A percentile compares a stretch with the other conserved stretches of the same genome.
These are phyloP conservation scores for Dioscorea dumetorum DNA, from an alignment of 106 monocot genomes.

Conservation along the genomic window DNA sequence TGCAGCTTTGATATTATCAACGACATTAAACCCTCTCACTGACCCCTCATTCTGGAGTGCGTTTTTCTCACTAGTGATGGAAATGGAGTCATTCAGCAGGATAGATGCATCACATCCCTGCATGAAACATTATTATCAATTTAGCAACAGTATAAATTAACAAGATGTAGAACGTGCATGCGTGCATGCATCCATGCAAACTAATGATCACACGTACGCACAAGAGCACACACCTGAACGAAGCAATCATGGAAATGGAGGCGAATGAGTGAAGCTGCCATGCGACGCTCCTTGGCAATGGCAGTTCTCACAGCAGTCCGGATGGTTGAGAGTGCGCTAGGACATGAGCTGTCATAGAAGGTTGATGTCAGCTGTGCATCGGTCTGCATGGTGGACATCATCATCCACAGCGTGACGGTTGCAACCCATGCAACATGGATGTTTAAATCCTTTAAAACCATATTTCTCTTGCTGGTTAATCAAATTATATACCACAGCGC, in stretches of 20 bases:
- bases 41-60: background rate
- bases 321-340: conserved; percentile 3
- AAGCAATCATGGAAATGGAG: conserved; percentile 18
- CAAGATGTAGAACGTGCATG: background rate
- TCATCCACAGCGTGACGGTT: background rate
- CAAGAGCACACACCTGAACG: background rate
- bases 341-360: conserved; percentile 3
- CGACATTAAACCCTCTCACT: background rate
- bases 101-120: conserved; percentile 16
- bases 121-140: background rate
- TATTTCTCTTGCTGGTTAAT: too few species aligned
- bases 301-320: background rate
- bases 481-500: too few species aligned
- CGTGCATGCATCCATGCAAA: background rate
- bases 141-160: background rate
- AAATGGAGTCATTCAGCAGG: background rate
- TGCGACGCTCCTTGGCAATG: conserved; percentile 1
- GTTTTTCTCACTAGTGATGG: conserved; percentile 2
- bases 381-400: background rate
- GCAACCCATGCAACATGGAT: background rate
- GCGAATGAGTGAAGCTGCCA: conserved; percentile 11
- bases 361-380: background rate
- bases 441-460: too few species aligned
- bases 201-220: too few species aligned
- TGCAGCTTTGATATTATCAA: background rate